These are phyloP conservation scores for Moniliophthora roreri DNA, from an alignment of 1,284 basidiomycete species.

Conservation along the genomic window DNA sequence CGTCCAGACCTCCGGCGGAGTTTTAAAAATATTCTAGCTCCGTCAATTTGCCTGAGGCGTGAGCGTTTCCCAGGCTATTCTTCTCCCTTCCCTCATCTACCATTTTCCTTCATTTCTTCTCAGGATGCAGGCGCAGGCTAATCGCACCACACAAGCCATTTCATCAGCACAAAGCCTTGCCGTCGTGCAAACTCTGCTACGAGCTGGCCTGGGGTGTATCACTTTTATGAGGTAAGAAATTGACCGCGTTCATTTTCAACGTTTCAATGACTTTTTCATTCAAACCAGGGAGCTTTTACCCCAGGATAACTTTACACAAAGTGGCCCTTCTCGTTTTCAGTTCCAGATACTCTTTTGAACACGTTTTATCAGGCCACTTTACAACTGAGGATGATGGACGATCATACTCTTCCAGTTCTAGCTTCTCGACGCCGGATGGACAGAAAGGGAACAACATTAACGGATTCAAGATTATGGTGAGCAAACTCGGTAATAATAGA, in stretches of 20 bases:
- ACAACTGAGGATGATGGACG: constrained; percentile 46
- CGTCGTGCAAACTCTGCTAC: constrained; percentile 68
- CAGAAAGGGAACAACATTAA: constrained; percentile 43
- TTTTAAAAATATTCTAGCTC: too few relatives aligned
- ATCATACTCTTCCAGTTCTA: constrained; percentile 22
- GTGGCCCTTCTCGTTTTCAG: constrained; percentile 30
- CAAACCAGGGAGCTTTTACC: constrained; percentile 64
- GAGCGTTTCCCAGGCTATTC: not conserved
- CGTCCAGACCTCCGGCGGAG: too few relatives aligned
- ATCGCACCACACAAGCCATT: constrained; percentile 37
- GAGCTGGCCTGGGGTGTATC: constrained; percentile 75
- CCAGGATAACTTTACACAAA: constrained; percentile 77
- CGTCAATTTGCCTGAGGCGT: too few relatives aligned
- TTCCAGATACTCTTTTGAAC: constrained; percentile 12
- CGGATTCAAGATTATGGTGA: constrained; percentile 54
- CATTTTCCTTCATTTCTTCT: not conserved
- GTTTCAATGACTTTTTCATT: constrained; percentile 3
- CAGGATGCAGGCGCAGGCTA: constrained; percentile 20
- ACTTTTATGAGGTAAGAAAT: constrained; percentile 63
- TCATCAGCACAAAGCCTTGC: constrained; percentile 63
- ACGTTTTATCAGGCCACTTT: constrained; percentile 45
- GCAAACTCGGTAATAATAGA: too few relatives aligned
- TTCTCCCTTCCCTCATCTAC: not conserved
- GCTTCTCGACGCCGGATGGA: constrained; percentile 27
- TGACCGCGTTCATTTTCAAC: constrained; percentile 4